Conservation (phyloP, 2,329 filamentous ascomycete genomes). For the Neonectria faginata region DNA sequence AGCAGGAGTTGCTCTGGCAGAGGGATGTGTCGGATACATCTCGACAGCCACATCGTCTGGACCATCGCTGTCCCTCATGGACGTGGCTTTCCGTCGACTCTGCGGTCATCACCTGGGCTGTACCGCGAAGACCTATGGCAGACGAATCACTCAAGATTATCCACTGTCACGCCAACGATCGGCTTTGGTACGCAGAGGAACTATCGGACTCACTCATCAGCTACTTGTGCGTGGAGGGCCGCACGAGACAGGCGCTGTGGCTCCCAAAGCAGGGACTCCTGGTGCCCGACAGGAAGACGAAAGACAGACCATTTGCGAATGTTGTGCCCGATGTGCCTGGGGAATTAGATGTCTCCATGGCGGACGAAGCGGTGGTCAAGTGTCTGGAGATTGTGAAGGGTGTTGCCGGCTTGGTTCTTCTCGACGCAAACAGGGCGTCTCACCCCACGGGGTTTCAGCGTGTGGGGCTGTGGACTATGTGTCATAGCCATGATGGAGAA, state of each 20-base stretch:
- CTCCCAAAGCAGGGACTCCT: not conserved
- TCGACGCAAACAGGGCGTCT: not conserved
- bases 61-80: not conserved
- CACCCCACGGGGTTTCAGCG: not conserved
- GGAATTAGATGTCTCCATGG: not conserved
- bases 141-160: not conserved
- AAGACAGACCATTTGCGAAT: not conserved
- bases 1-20: not conserved
- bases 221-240: not conserved
- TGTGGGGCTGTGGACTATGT: not conserved
- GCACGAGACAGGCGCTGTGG: not conserved
- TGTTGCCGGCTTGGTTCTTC: not conserved
- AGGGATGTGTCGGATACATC: not conserved
- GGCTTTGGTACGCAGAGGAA: constrained; percentile 1
- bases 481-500: not conserved
- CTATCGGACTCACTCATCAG: not conserved
- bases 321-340: not conserved
- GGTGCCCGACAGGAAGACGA: not conserved
- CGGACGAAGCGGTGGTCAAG: not conserved
- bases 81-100: not conserved
- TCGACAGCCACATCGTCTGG: not conserved
- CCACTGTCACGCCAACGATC: not conserved
- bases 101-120: not conserved
- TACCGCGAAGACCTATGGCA: not conserved
- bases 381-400: not conserved